Evolutionary conservation across 352 stramenopile species (phyloP).

Genomic region (Pythium brassicae): DNA sequence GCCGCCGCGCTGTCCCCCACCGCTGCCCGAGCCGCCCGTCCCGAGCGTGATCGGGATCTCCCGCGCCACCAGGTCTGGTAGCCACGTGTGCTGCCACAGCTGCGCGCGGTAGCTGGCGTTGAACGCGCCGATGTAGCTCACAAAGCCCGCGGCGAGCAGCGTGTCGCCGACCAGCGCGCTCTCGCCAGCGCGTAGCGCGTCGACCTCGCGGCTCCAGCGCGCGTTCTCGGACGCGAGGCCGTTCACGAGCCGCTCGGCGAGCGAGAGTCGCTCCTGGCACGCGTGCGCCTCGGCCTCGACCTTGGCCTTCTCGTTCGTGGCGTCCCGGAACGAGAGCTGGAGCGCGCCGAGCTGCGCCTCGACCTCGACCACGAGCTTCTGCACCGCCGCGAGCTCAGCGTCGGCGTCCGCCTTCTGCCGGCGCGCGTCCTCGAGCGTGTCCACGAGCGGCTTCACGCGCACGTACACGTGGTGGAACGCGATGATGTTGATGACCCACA

Average conservation of each 20-base stretch:
- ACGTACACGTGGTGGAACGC: slow-evolving; percentile 91
- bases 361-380: slow-evolving; percentile 80
- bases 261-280: slow-evolving; percentile 82
- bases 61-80: slow-evolving; percentile 79
- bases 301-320: slow-evolving; percentile 90
- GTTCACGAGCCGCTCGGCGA: slow-evolving; percentile 87
- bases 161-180: slow-evolving; percentile 84
- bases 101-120: slow-evolving; percentile 76
- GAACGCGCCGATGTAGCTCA: slow-evolving; percentile 92
- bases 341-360: slow-evolving; percentile 74
- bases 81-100: slow-evolving; percentile 84
- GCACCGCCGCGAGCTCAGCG: slow-evolving; percentile 70
- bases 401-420: slow-evolving; percentile 76
- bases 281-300: slow-evolving; percentile 83
- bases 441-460: slow-evolving; percentile 94
- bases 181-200: slow-evolving; percentile 69
- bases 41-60: slow-evolving; percentile 81
- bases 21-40: neutral
- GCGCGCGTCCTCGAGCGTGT: slow-evolving; percentile 82
- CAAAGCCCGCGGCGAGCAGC: slow-evolving; percentile 84
- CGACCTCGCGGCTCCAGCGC: slow-evolving; percentile 87
- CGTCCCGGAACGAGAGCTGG: slow-evolving; percentile 76
- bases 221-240: slow-evolving; percentile 87
- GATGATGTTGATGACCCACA: slow-evolving; percentile 94
- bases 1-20: neutral